Evolutionary conservation across 306 rosid genomes (phyloP).

Genomic region (Malus orientalis): DNA sequence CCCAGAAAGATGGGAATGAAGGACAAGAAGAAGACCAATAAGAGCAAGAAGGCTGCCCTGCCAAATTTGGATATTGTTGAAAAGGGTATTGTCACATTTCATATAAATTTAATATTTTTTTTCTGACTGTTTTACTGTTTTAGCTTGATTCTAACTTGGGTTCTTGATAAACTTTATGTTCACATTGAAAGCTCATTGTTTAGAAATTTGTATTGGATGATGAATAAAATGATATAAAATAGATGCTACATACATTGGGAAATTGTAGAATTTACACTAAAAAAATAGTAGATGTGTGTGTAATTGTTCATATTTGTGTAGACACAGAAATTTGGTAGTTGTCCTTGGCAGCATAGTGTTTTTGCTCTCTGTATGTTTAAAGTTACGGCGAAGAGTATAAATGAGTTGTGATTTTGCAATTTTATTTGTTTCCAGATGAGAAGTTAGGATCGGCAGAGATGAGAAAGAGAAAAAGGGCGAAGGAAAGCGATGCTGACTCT

Average conservation of each 20-base stretch:
- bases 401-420: not conserved
- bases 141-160: not conserved
- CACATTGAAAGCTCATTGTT: not conserved
- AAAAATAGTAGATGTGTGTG: not conserved
- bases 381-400: not conserved
- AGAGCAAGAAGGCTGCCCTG: not conserved
- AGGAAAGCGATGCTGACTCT: constrained; percentile 17
- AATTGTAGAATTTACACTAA: not conserved
- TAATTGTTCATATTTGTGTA: not conserved
- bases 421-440: constrained; percentile 4
- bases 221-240: not conserved
- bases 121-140: not conserved
- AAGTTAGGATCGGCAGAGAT: not conserved
- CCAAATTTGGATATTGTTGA: not conserved
- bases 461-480: constrained; percentile 32
- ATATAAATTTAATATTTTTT: not conserved
- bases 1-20: not conserved
- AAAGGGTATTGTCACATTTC: not conserved
- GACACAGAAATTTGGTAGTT: not conserved
- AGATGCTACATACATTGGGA: not conserved
- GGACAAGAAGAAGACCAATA: constrained; percentile 3
- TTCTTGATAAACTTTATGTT: not conserved
- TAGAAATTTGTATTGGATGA: not conserved
- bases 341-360: not conserved
- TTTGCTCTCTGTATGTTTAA: not conserved